Evolutionary conservation across 352 stramenopile genomes (phyloP), one percentile per base, ranked within the genome.

Genomic region (Aphanomyces invadans): DNA sequence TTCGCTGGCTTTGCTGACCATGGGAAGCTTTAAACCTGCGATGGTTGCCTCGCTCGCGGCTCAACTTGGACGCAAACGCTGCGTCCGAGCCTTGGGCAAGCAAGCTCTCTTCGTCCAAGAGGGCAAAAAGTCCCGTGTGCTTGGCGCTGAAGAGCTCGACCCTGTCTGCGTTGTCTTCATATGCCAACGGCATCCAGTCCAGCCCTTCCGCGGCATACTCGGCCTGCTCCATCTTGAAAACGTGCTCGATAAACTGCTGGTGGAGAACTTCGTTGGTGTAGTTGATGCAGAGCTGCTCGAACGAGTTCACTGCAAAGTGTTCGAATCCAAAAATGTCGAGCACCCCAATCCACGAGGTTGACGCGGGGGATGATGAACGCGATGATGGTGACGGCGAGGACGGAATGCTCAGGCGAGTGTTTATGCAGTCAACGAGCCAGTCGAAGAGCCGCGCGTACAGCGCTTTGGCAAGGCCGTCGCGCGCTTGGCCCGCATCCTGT

Each of bases 261-360:
- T 96, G 86, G 28, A 96, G 74, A 36, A 81, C 92, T 61, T 96
- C 87, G 64, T 96, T 96, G 9, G 84, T 80, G 66, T 90, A 96
- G 70, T 96, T 96, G 72, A 96, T 96, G 42, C 85, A 95, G 3
- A 96, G 81, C 70, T 96, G 87, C 70, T 96, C 87, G 65, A 95
- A 96, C 56, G 81, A 92, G 68, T 96, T 96, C 65, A 89, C 76
- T 21, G 83, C 78, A 63, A 97, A 96, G n/a, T 91, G 82, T 57
- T 97, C 89, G 48, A 97, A 97, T 36, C 89, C 89, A 70, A 97
- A 97, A 64, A 97, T 96, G 74, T 97, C 89, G 2, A 97, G 73
- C 54, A 97, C 89, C 7, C 88, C 89, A 36, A 97, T 96, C 65
- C 89, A 94, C n/a, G 31, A 32, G 49, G 53, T 12, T 36, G 17